A percentile compares a stretch with the other conserved stretches of the same genome.
Conservation (phyloP, 2,329 filamentous ascomycete genomes). For the Scedosporium dehoogii region DNA sequence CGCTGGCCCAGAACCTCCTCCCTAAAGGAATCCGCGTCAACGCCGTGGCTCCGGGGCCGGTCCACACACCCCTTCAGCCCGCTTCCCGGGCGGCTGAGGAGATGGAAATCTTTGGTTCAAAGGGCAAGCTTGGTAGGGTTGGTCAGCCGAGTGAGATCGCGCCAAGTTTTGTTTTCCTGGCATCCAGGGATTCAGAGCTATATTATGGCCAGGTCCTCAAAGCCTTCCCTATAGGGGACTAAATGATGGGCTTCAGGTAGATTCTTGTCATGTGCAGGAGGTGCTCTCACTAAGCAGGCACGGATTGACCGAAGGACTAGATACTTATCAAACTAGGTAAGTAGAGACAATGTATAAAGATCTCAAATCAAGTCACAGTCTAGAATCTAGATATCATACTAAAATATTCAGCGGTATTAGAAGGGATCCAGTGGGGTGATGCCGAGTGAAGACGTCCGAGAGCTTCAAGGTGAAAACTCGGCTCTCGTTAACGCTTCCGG, state of each 20-base stretch:
- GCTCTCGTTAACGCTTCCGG: no score
- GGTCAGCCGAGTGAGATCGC: slow-evolving; percentile 36
- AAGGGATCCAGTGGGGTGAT: no score
- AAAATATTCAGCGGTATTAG: no score
- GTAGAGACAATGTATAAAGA: no score
- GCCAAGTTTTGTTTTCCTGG: slow-evolving; percentile 29
- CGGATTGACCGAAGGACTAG: no score
- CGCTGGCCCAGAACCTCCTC: slow-evolving; percentile 41
- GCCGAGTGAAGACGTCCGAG: no score
- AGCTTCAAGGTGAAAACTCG: no score
- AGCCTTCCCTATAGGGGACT: slow-evolving; percentile 29
- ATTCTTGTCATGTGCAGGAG: no score
- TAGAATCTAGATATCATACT: no score
- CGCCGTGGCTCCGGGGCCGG: slow-evolving; percentile 30
- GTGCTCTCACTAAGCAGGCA: no score
- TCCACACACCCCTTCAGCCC: slow-evolving; percentile 33
- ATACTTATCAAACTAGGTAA: no score
- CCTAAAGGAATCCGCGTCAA: slow-evolving; percentile 48
- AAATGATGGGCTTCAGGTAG: not conserved
- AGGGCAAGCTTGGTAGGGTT: slow-evolving; percentile 24
- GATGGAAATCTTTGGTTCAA: slow-evolving; percentile 32
- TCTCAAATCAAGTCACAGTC: no score
- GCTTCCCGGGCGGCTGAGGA: slow-evolving; percentile 30
- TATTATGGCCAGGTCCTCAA: slow-evolving; percentile 30
- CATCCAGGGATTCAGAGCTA: slow-evolving; percentile 27